A percentile compares a stretch with the other conserved stretches of the same genome.
Evolutionary conservation across 805 yeast species (phyloP).

Genomic region (Clavispora vitiphila): DNA sequence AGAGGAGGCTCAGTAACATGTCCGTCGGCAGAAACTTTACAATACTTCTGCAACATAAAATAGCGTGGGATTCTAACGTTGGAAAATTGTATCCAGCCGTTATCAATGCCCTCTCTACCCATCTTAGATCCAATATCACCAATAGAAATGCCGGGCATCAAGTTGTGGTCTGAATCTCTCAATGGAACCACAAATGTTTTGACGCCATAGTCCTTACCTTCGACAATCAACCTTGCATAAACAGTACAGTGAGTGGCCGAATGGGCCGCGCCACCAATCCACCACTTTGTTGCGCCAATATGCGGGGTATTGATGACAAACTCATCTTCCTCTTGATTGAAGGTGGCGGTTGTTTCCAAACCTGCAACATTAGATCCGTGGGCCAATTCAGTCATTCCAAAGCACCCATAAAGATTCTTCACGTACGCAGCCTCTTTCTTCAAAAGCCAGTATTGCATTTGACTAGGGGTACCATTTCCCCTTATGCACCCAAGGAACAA

Average conservation of each 20-base stretch:
- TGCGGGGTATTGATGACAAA: conserved; percentile 83
- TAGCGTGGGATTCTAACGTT: conserved; percentile 79
- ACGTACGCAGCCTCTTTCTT: conserved; percentile 58
- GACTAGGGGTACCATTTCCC: conserved; percentile 86
- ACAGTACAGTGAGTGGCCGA: conserved; percentile 85
- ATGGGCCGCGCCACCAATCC: conserved; percentile 98
- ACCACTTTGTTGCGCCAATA: conserved; percentile 93
- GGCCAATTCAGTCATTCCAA: conserved; percentile 62
- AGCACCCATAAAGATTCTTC: conserved; percentile 58
- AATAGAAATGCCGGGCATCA: conserved; percentile 73
- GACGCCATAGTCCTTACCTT: conserved; percentile 86
- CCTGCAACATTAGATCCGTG: conserved; percentile 84
- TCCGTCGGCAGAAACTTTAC: conserved; percentile 64
- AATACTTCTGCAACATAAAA: conserved; percentile 76
- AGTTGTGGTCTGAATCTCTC: conserved; percentile 66
- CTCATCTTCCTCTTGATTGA: conserved; percentile 56
- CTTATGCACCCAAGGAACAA: conserved; percentile 74
- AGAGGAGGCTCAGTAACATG: conserved; percentile 74
- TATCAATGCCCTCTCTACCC: conserved; percentile 95
- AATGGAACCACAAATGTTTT: conserved; percentile 89
- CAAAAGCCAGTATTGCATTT: conserved; percentile 76
- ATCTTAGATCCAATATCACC: conserved; percentile 94
- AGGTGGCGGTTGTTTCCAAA: conserved; percentile 87
- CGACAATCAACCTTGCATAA: conserved; percentile 77
- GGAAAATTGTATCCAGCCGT: conserved; percentile 93